Percentiles rank a stretch among this genome's conserved stretches.
Evolutionary conservation across 345 rosid species (phyloP).

Genomic region (Moricandia moricandioides): DNA sequence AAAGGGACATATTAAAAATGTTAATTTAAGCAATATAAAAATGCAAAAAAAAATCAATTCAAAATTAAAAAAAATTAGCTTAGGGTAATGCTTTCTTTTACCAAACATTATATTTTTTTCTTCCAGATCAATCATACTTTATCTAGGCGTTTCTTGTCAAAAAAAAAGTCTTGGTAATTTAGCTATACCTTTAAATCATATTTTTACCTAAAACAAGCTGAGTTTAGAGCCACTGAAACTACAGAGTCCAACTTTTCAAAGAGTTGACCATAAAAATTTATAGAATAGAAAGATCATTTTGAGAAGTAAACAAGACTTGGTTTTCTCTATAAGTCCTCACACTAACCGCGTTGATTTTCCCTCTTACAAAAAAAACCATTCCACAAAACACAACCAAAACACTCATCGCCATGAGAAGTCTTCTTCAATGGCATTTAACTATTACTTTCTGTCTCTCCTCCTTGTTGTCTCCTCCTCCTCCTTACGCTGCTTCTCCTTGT

Average conservation of each 20-base stretch:
- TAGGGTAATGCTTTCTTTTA: not conserved
- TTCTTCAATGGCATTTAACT: constrained; percentile 18
- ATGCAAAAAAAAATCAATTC: not conserved
- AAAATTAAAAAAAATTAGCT: not conserved
- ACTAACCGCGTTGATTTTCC: constrained; percentile 24
- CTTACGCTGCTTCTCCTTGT: constrained; percentile 35
- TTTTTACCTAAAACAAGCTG: not conserved
- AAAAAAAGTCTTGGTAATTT: not conserved
- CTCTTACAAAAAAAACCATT: constrained; percentile 6
- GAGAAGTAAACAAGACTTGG: not conserved
- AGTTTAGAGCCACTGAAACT: not conserved
- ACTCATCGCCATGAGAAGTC: constrained; percentile 22
- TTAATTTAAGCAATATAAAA: too few species aligned
- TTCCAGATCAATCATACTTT: not conserved
- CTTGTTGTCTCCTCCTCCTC: constrained; percentile 8
- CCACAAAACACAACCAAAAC: constrained; percentile 7
- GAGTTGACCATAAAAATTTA: not conserved
- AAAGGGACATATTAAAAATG: too few species aligned
- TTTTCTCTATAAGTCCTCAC: not conserved
- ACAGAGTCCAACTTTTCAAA: not conserved
- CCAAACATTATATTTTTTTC: not conserved
- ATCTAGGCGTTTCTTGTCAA: not conserved
- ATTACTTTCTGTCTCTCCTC: not conserved
- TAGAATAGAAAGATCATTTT: not conserved
- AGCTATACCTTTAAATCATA: not conserved